Evolutionary conservation across 169 alveolate species (phyloP).

Genomic region (Plasmodium coatneyi): DNA sequence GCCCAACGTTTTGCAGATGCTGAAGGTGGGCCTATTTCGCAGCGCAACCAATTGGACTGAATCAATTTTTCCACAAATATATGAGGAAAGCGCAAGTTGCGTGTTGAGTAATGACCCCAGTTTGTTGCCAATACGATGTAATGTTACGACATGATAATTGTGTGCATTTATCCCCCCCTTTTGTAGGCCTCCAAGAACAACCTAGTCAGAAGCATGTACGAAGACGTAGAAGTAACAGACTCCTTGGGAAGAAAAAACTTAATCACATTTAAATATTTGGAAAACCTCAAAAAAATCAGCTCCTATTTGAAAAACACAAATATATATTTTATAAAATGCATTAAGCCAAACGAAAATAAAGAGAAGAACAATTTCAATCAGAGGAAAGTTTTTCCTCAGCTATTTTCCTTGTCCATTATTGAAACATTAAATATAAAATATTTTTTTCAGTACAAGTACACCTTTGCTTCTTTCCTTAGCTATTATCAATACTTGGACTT

Average conservation of each 20-base stretch:
- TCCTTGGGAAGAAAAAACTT: slow-evolving; percentile 68
- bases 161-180: neutral
- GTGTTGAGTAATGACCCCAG: neutral
- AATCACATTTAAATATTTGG: slow-evolving; percentile 55
- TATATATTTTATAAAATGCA: slow-evolving; percentile 66
- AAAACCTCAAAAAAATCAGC: slow-evolving; percentile 42
- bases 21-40: slow-evolving; percentile 22
- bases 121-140: neutral
- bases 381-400: slow-evolving; percentile 60
- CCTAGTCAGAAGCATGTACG: slow-evolving; percentile 19
- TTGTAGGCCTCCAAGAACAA: slow-evolving; percentile 42
- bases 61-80: neutral
- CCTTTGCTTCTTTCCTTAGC: slow-evolving; percentile 50
- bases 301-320: slow-evolving; percentile 58
- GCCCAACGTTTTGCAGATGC: slow-evolving; percentile 20
- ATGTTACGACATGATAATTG: neutral
- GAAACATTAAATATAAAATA: slow-evolving; percentile 64
- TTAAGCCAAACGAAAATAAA: slow-evolving; percentile 73
- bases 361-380: slow-evolving; percentile 35
- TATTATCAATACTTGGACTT: slow-evolving; percentile 40
- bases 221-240: slow-evolving; percentile 32
- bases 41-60: neutral
- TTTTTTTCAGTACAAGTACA: slow-evolving; percentile 58
- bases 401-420: slow-evolving; percentile 65
- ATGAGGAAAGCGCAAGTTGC: neutral